Evolutionary conservation across 2,329 filamentous ascomycete genomes (phyloP).

Genomic region (Pseudofabraea citricarpa): DNA sequence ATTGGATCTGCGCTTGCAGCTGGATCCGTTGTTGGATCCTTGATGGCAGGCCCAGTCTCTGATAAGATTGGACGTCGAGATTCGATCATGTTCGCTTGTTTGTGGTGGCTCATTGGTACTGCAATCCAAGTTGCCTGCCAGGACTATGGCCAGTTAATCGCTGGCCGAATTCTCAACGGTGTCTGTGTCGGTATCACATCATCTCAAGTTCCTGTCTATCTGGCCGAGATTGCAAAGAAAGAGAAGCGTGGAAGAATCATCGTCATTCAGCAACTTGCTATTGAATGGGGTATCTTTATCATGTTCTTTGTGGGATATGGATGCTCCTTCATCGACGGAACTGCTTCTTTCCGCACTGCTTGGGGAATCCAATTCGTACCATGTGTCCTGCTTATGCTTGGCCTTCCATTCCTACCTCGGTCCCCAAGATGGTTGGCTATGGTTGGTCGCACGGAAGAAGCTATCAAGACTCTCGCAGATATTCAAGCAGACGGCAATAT

Average conservation of each 20-base stretch:
- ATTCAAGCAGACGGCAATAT: conserved; percentile 53
- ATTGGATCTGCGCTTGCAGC: conserved; percentile 45
- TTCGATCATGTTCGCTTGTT: conserved; percentile 38
- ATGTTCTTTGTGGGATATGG: conserved; percentile 46
- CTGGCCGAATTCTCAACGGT: conserved; percentile 67
- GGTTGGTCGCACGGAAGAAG: conserved; percentile 41
- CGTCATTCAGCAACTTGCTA: conserved; percentile 40
- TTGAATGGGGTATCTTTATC: conserved; percentile 42
- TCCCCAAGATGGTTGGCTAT: conserved; percentile 45
- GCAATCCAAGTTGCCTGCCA: conserved; percentile 43
- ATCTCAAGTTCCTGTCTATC: conserved; percentile 67
- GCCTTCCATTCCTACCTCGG: conserved; percentile 39
- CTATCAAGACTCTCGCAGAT: conserved; percentile 43
- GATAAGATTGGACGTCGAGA: conserved; percentile 41
- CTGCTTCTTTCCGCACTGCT: conserved; percentile 43
- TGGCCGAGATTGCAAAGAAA: conserved; percentile 51
- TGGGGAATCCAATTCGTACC: conserved; percentile 45
- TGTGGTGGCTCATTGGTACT: conserved; percentile 36
- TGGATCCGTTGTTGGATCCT: conserved; percentile 41
- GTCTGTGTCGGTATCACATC: conserved; percentile 68
- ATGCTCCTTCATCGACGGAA: conserved; percentile 35
- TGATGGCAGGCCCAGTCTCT: conserved; percentile 40
- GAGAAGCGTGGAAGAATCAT: conserved; percentile 38
- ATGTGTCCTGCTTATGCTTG: conserved; percentile 34
- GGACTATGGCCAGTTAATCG: conserved; percentile 60